Evolutionary conservation across 495 filamentous ascomycete species (phyloP).

Genomic region (Tirmania nivea): DNA sequence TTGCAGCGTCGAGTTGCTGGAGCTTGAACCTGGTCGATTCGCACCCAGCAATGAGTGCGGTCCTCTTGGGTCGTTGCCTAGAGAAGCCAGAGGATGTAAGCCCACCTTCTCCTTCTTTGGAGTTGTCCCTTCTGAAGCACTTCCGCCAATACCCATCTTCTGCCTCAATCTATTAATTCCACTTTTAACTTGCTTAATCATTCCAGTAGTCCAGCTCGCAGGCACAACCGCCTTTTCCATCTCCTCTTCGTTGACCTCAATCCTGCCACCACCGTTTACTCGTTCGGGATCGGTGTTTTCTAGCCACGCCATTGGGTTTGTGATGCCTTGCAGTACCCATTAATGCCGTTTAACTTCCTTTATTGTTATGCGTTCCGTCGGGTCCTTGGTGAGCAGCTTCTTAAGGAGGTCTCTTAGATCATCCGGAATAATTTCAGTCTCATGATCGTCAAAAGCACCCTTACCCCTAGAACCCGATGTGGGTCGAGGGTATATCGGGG

Average conservation of each 20-base stretch:
- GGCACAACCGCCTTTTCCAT: conserved; percentile 65
- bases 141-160: background rate
- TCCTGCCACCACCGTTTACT: conserved; percentile 64
- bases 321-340: conserved; percentile 74
- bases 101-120: background rate
- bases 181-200: conserved; percentile 54
- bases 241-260: conserved; percentile 79
- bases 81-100: background rate
- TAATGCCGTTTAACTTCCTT: conserved; percentile 87
- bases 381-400: conserved; percentile 72
- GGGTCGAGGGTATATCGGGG: conserved; percentile 15
- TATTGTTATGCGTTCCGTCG: conserved; percentile 62
- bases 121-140: background rate
- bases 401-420: conserved; percentile 60
- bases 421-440: conserved; percentile 69
- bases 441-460: conserved; percentile 37
- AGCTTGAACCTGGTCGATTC: background rate
- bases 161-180: conserved; percentile 35
- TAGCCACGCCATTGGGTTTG: conserved; percentile 57
- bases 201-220: conserved; percentile 36
- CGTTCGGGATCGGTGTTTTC: conserved; percentile 78
- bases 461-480: conserved; percentile 13
- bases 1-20: background rate
- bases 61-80: background rate
- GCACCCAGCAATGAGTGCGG: background rate